Evolutionary conservation across 2,329 filamentous ascomycete genomes (phyloP).

Genomic region (Sclerotinia glacialis): DNA sequence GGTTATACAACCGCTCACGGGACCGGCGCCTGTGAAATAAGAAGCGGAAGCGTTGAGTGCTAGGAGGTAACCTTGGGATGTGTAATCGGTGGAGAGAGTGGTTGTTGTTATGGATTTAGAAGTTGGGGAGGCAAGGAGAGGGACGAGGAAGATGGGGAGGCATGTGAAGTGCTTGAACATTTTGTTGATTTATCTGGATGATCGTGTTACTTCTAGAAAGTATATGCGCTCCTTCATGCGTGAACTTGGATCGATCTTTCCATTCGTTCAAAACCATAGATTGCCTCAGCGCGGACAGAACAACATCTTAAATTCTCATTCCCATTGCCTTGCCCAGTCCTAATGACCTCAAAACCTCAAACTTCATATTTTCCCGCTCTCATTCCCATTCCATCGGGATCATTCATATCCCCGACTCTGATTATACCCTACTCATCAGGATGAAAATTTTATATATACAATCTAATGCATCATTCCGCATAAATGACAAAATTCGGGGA

Average conservation of each 20-base stretch:
- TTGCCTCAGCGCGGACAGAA: not conserved
- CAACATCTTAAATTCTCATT: not conserved
- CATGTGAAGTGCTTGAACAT: not conserved
- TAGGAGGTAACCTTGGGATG: not conserved
- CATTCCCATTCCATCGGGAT: not conserved
- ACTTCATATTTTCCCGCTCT: not conserved
- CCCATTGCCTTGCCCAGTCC: not conserved
- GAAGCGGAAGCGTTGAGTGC: constrained; percentile 8
- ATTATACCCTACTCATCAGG: not conserved
- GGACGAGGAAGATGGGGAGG: not conserved
- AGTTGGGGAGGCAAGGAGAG: not conserved
- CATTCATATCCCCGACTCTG: not conserved
- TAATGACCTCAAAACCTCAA: not conserved
- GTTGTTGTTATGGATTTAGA: not conserved
- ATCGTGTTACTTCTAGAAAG: not conserved
- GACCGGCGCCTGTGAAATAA: constrained; percentile 10
- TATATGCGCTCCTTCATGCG: not conserved
- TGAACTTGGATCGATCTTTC: not conserved
- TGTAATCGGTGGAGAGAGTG: not conserved
- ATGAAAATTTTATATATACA: not conserved
- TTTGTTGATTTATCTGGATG: not conserved
- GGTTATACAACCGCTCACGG: constrained; percentile 4
- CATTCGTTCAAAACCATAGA: no score
- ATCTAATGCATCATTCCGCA: not conserved
- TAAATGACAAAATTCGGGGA: not conserved